Base-by-base conservation (phyloP, 2,329 filamentous ascomycete species). In the Colletotrichum tofieldiae region DNA sequence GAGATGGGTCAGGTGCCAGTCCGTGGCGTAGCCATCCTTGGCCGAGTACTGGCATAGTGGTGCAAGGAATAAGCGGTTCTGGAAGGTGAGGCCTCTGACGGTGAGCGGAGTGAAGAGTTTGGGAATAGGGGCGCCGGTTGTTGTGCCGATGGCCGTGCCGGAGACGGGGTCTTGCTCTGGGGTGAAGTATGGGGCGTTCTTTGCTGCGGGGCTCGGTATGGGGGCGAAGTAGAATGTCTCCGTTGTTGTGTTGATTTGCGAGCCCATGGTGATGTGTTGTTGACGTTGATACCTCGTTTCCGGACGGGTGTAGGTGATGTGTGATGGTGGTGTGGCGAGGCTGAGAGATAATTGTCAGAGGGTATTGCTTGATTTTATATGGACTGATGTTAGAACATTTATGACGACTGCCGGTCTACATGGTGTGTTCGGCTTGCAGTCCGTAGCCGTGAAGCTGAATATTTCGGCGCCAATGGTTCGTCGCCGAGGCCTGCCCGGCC, bases 1-100 rank as follows among this genome's bases (percentile, higher is more conserved):
- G 39, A 94, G 84, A 76, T 95, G 93, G 2, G 93, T 89, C 45
- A 92, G 80, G 79, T 95, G 93, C 92, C 92, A 95, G 72, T 88
- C 83, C 0, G 91, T 93, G 74, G 89, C 87, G 78, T 93, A 92
- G 12, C 93, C 84, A 49, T 85, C 80, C 37, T 82, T 76, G 2
- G 84, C 81, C 6, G 81, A 83, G 74, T 86, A 86, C 75, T 86
- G 85, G 72, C 86, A 87, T 77, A 88, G 82, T 1, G 86, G 86
- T 37, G 84, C 82, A 26, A 86, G 75, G 75, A 84, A 81, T 67
- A 88, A 82, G 18, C 86, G 84, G 74, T 88, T 87, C 39, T 80
- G 83, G 74, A 88, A 77, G 18, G 79, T 81, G 26, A 85, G 71
- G 20, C 81, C 82, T 8, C 86, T 84, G 65, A 88, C 85, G 58